A percentile compares a stretch with the other conserved stretches of the same genome.
Conservation (phyloP, 106 monocot genomes). For the Allium cepa region DNA sequence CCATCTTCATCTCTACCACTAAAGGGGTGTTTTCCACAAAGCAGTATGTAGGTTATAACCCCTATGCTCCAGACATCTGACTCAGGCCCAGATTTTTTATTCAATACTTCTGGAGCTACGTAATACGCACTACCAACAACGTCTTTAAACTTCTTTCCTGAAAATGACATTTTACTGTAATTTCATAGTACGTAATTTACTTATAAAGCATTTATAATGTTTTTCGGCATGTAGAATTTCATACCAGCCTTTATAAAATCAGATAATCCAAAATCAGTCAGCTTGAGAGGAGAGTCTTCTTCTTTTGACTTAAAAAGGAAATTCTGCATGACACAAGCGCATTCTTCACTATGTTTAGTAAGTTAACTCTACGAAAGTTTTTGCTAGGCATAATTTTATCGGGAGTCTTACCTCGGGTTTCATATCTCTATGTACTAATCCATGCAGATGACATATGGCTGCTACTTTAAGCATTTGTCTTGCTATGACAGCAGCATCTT, state of each 20-base stretch:
- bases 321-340: conserved; percentile 46
- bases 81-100: conserved; percentile 85
- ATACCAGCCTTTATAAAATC: conserved; percentile 92
- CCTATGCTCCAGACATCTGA: conserved; percentile 99
- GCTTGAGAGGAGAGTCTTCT: conserved; percentile 78
- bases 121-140: conserved; percentile 98
- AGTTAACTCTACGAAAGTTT: no score
- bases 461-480: conserved; percentile 98
- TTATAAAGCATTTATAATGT: neutral
- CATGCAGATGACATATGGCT: conserved; percentile 87
- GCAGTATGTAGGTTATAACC: conserved; percentile 95
- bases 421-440: conserved; percentile 97
- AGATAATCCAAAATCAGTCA: conserved; percentile 97
- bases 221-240: neutral
- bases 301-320: conserved; percentile 90
- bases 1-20: conserved; percentile 97
- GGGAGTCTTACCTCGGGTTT: conserved; percentile 78
- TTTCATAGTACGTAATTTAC: neutral
- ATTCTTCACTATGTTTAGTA: no score
- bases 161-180: neutral
- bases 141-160: conserved; percentile 82
- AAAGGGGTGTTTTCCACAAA: conserved; percentile 89
- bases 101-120: conserved; percentile 95
- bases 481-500: conserved; percentile 87
- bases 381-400: neutral